Conservation (phyloP, 139 green algal species). For the Picochlorum sp. region DNA sequence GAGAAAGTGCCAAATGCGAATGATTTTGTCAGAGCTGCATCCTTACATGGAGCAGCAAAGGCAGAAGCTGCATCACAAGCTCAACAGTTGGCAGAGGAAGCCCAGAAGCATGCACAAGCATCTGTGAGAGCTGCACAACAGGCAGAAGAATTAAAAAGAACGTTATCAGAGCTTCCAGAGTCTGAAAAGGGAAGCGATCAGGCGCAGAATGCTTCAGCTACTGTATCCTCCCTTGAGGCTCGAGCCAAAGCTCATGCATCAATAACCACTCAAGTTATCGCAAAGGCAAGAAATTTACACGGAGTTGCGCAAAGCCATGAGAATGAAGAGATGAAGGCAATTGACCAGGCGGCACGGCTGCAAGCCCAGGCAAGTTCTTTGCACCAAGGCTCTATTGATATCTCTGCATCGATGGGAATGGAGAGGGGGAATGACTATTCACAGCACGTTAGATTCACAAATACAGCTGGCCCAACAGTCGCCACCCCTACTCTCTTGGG, state of each 20-base stretch:
- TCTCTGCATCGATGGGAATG: neutral
- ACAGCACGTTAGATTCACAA: neutral
- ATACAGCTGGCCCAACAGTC: neutral
- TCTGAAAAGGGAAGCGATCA: neutral
- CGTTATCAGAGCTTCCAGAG: slow-evolving; percentile 21
- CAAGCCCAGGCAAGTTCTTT: slow-evolving; percentile 38
- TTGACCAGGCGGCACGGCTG: slow-evolving; percentile 23
- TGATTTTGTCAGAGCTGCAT: slow-evolving; percentile 23
- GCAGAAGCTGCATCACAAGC: slow-evolving; percentile 18
- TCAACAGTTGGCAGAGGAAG: slow-evolving; percentile 33
- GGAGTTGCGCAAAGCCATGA: slow-evolving; percentile 48
- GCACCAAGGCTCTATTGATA: slow-evolving; percentile 12
- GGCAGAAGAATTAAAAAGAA: slow-evolving; percentile 36
- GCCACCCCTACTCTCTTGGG: neutral
- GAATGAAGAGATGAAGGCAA: slow-evolving; percentile 33
- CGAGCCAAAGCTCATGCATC: slow-evolving; percentile 21
- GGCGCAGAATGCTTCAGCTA: slow-evolving; percentile 17
- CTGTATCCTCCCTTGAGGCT: slow-evolving; percentile 22
- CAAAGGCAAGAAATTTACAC: slow-evolving; percentile 24
- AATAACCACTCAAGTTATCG: slow-evolving; percentile 20
- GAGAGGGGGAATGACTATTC: neutral
- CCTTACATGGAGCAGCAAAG: slow-evolving; percentile 17
- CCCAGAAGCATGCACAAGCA: slow-evolving; percentile 53
- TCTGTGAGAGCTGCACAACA: slow-evolving; percentile 23
- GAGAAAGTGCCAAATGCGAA: slow-evolving; percentile 15